Evolutionary conservation across 2,329 filamentous ascomycete species (phyloP), one percentile per base, ranked within the genome.

Genomic region (Phyllosticta citrichinensis): DNA sequence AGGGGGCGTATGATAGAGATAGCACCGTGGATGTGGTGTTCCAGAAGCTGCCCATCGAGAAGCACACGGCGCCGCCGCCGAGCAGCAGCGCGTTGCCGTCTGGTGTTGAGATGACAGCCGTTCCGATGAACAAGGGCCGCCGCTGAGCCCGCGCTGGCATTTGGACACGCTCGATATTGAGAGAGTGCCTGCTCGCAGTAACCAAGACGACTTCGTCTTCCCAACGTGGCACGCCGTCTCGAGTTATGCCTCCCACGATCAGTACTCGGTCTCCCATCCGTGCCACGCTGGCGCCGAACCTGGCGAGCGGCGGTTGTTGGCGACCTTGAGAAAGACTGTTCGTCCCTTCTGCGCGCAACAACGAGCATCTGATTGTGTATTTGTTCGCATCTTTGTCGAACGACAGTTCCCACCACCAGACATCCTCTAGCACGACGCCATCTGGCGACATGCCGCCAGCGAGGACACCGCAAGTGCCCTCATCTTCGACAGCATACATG

Each of bases 41-140:
- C 54, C 52, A 57, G n/a, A 84, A 91, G 6, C 88, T 89, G 1
- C 91, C 91, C 81, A 96, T 96, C 0, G 89, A 91, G 76, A 96
- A 96, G 71, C 91, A 96, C 0, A 91, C 89, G 17, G 88, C 90
- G 47, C 91, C 92, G 17, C 92, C 92, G 1, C 91, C 91, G 55
- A 88, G 73, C 8, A 95, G 75, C 10, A 89, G 68, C 2, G 91
- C 67, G 19, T 80, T 74, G 30, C 78, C 76, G 67, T 27, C 75
- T 74, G 80, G 74, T 27, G 75, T 69, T 14, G 81, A 73, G 8
- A 10, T 14, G 14, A 81, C 76, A 4, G 85, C 85, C 60, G 85
- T 81, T 2, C 92, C 91, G 57, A 91, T 79, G 56, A 96, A 79
- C 5, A 96, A 78, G 12, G 90, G 90, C 59, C 84, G 76, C 20